phyloP scores from a whole-genome alignment of 2,329 filamentous ascomycete species.

The Diaporthe caulivora region DNA sequence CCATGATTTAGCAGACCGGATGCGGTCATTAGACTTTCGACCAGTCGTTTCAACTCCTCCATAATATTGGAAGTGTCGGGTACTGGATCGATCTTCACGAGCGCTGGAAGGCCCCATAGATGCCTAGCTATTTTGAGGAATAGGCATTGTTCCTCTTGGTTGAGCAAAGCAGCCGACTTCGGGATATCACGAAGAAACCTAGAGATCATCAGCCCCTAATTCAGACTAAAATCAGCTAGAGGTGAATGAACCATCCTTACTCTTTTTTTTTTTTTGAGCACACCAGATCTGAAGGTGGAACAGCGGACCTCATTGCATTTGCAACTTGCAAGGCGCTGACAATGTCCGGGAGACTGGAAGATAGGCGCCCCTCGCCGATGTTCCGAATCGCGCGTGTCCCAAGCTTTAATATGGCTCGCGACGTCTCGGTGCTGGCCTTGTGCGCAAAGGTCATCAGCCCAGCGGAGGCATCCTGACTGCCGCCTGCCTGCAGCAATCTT shows the following conservation, averaged over 20 bases:
- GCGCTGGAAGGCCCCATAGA: not conserved
- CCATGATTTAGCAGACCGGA: not conserved
- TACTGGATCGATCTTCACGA: no score
- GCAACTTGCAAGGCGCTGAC: not conserved
- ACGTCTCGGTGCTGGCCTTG: not conserved
- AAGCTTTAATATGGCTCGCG: not conserved
- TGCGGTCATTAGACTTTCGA: not conserved
- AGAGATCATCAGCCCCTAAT: not conserved
- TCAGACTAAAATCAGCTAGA: rapidly evolving
- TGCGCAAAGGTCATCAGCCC: not conserved
- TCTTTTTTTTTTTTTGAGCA: not conserved
- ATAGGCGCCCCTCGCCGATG: not conserved
- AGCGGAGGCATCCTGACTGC: not conserved
- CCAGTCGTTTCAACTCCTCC: not conserved
- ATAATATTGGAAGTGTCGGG: no score
- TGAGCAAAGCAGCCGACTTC: not conserved
- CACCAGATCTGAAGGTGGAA: not conserved
- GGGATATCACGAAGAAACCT: not conserved
- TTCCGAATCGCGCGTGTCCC: not conserved
- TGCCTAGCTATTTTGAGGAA: not conserved
- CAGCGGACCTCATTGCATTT: not conserved
- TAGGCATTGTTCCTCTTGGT: rapidly evolving
- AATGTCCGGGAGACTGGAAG: not conserved
- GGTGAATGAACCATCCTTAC: not conserved
- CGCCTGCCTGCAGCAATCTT: not conserved